Evolutionary conservation across 352 stramenopile genomes (phyloP), one percentile per base, ranked within the genome.

Genomic region (Pythium oligandrum): DNA sequence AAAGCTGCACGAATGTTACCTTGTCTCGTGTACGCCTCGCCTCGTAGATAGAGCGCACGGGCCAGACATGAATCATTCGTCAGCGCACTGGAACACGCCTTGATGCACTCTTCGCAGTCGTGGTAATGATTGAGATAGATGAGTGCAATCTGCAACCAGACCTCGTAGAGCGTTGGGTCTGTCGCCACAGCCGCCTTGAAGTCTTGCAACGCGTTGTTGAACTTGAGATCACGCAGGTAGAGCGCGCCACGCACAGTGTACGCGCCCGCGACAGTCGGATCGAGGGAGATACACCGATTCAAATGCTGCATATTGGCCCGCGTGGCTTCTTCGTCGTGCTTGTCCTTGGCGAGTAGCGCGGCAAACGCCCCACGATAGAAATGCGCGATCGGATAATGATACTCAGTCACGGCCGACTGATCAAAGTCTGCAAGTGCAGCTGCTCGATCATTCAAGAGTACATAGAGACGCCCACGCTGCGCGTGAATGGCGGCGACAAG

Each of bases 101-200:
- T 75, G 36, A 87, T 70, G 49, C 78, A 87, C 37, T 70, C 81
- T 12, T 78, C 78, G 44, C 68, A 72, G 54, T 92, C 81, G 45
- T 90, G 81, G 49, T 88, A 92, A 51, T 92, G 78, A 44, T 86
- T 88, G 4, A 92, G 57, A 51, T 86, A 90, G 39, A 92, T 76
- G 35, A 92, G 62, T 9, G 78, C 81, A 47, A 92, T 92, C 61
- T 92, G 76, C 40, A 92, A 55, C 81, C 81, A 92, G 17, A 88
- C 72, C 37, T 86, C 76, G 37, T 83, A 83, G 31, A 92, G 54
- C 39, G 81, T 92, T 30, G 81, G 81, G 42, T 92, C 78, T 0
- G 80, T 82, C 11, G 75, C 57, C 3, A 88, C 81, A 5, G 81
- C 78, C 4, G 78, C 81, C 55, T 92, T 90, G 54, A 90, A 92